Evolutionary conservation across 2,329 filamentous ascomycete species (phyloP), one percentile per base, ranked within the genome.

Genomic region (Pseudonectria buxi): DNA sequence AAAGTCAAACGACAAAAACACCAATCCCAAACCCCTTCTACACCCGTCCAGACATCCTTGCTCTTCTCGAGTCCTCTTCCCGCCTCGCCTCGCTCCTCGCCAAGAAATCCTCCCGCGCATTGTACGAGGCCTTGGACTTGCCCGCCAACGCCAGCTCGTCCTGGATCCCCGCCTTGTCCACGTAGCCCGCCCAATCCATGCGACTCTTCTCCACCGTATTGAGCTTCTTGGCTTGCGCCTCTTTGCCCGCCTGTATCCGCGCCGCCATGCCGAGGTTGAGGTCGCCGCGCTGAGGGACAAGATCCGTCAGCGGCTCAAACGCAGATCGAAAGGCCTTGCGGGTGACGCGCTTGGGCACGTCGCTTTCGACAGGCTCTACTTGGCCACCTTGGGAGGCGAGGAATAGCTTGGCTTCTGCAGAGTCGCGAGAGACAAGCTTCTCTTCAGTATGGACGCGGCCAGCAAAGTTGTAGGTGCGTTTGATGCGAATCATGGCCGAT

Each of bases 381-480:
- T 61, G 49, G 22, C 28, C 33, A 3, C 61, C 63, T 35, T 69
- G 62, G 1, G 73, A 73, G 2, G 73, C 72, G 11, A 83, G 68
- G 46, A 78, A 81, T 10, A 82, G 66, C 43, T 72, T 76, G 28
- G 78, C 80, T 54, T 83, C 80, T 35, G 78, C 78, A 1, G 78
- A 83, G 51, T 76, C 69, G 29, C 74, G 69, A 4, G 76, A 64
- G 2, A 87, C 78, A 10, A 80, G 62, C 55, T 84, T 86, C 54
- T 85, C 79, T 51, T 87, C 83, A 1, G 73, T 82, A 49, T 83
- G 78, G 10, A 81, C 69, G 50, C 82, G 76, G 22, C 83, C 83
- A 25, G 83, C 83, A 48, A 87, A 87, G 49, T 81, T 83, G 61
- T 85, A 86, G 11, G 76, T 81, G 22, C 81, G 77, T 49, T 79